Percentiles rank a stretch among this genome's conserved stretches.
Evolutionary conservation across 257 asterid species (phyloP).

Genomic region (Primulina eburnea): DNA sequence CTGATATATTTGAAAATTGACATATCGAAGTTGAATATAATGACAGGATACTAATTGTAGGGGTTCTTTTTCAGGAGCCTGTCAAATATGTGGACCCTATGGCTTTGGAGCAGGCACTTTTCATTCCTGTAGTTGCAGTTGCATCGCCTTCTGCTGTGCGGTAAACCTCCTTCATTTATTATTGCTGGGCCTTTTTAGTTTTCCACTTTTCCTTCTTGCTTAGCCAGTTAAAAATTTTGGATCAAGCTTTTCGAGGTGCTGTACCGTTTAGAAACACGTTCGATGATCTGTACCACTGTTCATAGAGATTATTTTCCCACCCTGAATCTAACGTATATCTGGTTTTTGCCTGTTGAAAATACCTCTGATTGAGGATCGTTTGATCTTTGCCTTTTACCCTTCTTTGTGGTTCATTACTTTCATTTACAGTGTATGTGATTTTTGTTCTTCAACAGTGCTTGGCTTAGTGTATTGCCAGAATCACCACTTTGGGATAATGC

Average conservation of each 20-base stretch:
- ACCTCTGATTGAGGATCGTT: neutral
- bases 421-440: neutral
- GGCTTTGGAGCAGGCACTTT: constrained; percentile 52
- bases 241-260: neutral
- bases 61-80: constrained; percentile 45
- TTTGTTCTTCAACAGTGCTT: constrained; percentile 48
- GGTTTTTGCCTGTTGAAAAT: neutral
- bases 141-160: constrained; percentile 85
- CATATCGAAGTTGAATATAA: neutral
- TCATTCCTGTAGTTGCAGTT: constrained; percentile 73
- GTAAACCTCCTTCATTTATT: constrained; percentile 34
- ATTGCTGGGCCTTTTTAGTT: neutral
- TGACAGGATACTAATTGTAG: constrained; percentile 11
- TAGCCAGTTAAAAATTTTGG: neutral
- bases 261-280: neutral
- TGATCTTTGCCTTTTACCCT: constrained; percentile 1
- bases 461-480: constrained; percentile 59
- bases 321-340: neutral
- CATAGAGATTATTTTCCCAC: neutral
- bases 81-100: constrained; percentile 50
- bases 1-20: no score
- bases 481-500: constrained; percentile 49
- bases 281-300: neutral
- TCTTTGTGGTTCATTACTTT: constrained; percentile 4
- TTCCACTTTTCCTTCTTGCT: constrained; percentile 2